A percentile compares a stretch with the other conserved stretches of the same genome.
Evolutionary conservation across 805 yeast genomes (phyloP).

Genomic region (Ogataea corticis): DNA sequence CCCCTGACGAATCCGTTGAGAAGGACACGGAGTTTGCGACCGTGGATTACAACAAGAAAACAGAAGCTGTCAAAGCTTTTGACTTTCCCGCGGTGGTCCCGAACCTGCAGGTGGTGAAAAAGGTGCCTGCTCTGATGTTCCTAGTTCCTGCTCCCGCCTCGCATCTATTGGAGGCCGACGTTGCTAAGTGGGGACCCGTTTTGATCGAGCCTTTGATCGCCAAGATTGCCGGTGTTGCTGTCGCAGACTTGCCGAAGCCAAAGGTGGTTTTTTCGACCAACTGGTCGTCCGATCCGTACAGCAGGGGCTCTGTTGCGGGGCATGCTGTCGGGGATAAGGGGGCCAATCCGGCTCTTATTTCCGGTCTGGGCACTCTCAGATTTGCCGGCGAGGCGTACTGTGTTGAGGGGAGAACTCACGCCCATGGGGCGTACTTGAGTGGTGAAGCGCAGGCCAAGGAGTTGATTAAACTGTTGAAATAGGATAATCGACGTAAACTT

Average conservation of each 20-base stretch:
- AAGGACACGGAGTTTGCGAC: conserved; percentile 9
- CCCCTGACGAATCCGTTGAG: conserved; percentile 24
- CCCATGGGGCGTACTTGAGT: conserved; percentile 55
- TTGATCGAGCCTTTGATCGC: conserved; percentile 44
- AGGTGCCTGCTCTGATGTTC: conserved; percentile 41
- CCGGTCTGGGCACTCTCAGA: conserved; percentile 39
- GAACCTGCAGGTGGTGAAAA: conserved; percentile 27
- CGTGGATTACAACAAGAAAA: conserved; percentile 16
- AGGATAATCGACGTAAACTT: not conserved
- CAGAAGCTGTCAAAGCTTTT: conserved; percentile 16
- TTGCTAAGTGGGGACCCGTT: conserved; percentile 40
- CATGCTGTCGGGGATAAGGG: conserved; percentile 43
- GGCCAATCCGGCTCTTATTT: conserved; percentile 31
- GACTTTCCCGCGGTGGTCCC: conserved; percentile 32
- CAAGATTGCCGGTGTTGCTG: conserved; percentile 25
- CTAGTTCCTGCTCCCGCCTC: conserved; percentile 51
- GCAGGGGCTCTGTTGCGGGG: conserved; percentile 50
- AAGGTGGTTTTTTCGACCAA: conserved; percentile 32
- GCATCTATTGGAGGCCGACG: conserved; percentile 43
- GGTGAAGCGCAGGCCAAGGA: conserved; percentile 47
- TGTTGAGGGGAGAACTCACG: conserved; percentile 53
- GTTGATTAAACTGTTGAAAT: not conserved
- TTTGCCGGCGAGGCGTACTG: conserved; percentile 59
- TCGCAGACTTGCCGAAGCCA: conserved; percentile 28
- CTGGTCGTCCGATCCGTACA: conserved; percentile 52